phyloP scores from a whole-genome alignment of 768 basidiomycete species.

The Neoboletus subvelutipes region DNA sequence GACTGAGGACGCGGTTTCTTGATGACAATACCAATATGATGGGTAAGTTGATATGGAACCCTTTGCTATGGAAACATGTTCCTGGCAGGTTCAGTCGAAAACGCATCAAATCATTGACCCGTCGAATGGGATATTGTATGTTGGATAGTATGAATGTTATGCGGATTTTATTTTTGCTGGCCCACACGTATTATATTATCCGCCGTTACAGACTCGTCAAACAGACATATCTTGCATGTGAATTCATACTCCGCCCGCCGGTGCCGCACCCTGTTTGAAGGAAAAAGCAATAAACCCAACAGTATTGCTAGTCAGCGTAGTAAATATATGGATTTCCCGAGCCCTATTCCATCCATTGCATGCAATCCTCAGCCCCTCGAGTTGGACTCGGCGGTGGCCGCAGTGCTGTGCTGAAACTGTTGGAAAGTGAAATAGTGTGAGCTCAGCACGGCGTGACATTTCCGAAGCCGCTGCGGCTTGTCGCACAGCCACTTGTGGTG shows the following conservation, averaged over 20 bases:
- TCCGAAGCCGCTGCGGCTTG: neutral
- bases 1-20: conserved; percentile 41
- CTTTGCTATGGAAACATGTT: conserved; percentile 5
- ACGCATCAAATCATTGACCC: neutral
- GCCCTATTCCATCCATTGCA: no score
- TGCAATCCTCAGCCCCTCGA: no score
- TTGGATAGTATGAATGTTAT: neutral
- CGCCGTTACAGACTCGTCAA: no score
- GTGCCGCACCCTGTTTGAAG: neutral
- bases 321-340: no score
- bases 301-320: neutral
- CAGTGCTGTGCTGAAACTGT: neutral
- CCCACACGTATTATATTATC: neutral
- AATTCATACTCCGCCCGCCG: neutral
- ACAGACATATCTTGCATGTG: no score
- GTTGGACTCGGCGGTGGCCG: no score
- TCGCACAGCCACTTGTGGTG: conserved; percentile 20
- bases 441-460: neutral
- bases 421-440: neutral
- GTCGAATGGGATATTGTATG: neutral
- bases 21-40: neutral
- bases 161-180: neutral
- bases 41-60: neutral
- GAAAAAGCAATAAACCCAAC: no score
- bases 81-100: neutral